phyloP scores from a whole-genome alignment of 768 basidiomycete species.

The Hydnum rufescens region DNA sequence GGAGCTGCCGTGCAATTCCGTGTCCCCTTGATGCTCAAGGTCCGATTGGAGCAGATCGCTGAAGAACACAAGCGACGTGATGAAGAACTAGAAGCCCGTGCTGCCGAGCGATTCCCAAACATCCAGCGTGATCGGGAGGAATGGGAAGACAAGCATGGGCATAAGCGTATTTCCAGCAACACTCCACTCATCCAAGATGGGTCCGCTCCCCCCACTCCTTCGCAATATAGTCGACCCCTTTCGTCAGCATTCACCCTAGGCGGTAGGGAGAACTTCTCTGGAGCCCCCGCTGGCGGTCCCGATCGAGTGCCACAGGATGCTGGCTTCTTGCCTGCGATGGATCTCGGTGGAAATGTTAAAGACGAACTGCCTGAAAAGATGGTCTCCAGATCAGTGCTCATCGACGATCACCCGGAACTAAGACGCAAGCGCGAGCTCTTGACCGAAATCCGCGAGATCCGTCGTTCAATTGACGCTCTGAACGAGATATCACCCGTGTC shows the following conservation, averaged over 20 bases:
- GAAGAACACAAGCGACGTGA: constrained; percentile 54
- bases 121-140: constrained; percentile 51
- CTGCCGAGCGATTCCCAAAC: constrained; percentile 45
- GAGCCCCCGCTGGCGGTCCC: not conserved
- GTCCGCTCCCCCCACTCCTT: not conserved
- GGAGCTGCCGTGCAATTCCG: constrained; percentile 81
- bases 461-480: constrained; percentile 14
- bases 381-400: not conserved
- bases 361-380: constrained; percentile 43
- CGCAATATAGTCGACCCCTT: not conserved
- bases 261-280: not conserved
- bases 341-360: constrained; percentile 56
- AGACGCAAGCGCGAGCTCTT: constrained; percentile 16
- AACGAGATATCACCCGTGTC: constrained; percentile 3
- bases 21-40: constrained; percentile 59
- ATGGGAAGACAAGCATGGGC: constrained; percentile 78
- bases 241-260: not conserved
- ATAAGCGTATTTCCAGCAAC: constrained; percentile 15
- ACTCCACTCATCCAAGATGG: not conserved
- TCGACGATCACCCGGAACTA: constrained; percentile 9
- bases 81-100: constrained; percentile 52
- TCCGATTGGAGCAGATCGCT: constrained; percentile 59
- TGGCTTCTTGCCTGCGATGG: constrained; percentile 45
- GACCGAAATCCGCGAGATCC: constrained; percentile 17
- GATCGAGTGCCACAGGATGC: constrained; percentile 23